Evolutionary conservation across 2,329 filamentous ascomycete species (phyloP).

Genomic region (Colletotrichum sansevieriae): DNA sequence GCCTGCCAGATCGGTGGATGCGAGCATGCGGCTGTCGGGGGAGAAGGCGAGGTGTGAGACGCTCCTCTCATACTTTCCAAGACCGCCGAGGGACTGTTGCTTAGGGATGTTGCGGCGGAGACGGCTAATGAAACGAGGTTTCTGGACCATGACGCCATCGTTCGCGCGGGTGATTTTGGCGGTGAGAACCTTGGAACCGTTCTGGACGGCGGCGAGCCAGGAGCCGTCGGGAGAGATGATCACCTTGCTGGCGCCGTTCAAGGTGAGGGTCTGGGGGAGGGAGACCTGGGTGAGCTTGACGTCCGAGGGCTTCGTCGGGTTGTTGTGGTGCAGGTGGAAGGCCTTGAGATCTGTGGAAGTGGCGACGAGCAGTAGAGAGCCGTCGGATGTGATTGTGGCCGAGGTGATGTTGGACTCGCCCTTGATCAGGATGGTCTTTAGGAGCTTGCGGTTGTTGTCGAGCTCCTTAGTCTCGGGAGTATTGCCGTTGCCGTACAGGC

Average conservation of each 20-base stretch:
- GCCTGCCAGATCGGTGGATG: conserved; percentile 84
- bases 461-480: conserved; percentile 55
- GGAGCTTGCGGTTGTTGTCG: conserved; percentile 71
- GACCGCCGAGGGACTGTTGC: conserved; percentile 71
- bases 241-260: conserved; percentile 76
- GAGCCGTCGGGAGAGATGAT: conserved; percentile 77
- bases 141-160: conserved; percentile 42
- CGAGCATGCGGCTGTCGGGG: conserved; percentile 82
- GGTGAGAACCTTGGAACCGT: conserved; percentile 70
- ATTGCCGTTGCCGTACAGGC: conserved; percentile 58
- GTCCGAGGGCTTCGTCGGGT: conserved; percentile 64
- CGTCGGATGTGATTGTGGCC: conserved; percentile 77
- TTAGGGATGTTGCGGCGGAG: conserved; percentile 67
- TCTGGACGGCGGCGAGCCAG: conserved; percentile 76
- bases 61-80: conserved; percentile 81
- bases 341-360: conserved; percentile 82
- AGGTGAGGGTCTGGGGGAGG: conserved; percentile 68
- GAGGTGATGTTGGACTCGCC: conserved; percentile 88
- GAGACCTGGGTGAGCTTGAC: conserved; percentile 79
- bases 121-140: conserved; percentile 62
- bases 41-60: conserved; percentile 85
- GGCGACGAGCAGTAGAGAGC: conserved; percentile 80
- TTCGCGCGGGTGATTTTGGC: conserved; percentile 55
- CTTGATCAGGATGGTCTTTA: conserved; percentile 76
- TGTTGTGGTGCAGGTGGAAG: conserved; percentile 74